Base-by-base conservation (phyloP, 2,329 filamentous ascomycete species). In the Graphilbum sp. region DNA sequence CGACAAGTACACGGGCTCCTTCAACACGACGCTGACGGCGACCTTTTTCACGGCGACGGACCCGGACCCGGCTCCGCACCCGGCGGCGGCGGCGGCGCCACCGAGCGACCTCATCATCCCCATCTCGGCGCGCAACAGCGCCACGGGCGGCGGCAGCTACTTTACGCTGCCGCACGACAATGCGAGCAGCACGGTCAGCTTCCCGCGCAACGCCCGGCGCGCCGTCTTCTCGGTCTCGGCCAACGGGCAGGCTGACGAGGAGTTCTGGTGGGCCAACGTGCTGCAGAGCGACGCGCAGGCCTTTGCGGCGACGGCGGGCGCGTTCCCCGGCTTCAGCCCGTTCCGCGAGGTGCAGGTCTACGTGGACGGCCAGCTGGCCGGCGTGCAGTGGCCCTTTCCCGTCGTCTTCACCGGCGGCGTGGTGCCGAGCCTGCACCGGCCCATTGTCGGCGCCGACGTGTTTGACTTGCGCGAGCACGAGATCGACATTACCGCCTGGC, bases 251-350 rank as follows among this genome's bases (percentile, higher is more conserved):
- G 67, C 67, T 0, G 59, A 65, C 15, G 84, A 90, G 57, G 84
- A 92, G 53, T 88, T 88, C 50, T 92, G 84, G 82, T 90, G 80
- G 75, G 71, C 67, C 41, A 88, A 88, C 50, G 75, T 85, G 1
- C 68, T 79, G 2, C 66, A 76, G 32, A 70, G 69, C 10, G 68
- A 76, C 45, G 62, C 62, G 4, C 45, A 65, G 27, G 66, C 68
- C 4, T 88, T 87, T 50, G 60, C 65, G 5, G 54, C 57, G 7
- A 65, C 63, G 2, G 65, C 67, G 4, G 73, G 71, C 12, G 56
- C 58, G 2, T 61, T 85, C 0, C 71, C 72, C 19, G 83, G 80
- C 0, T 73, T 72, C 47, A 78, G 78, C 5, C 74, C 81, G 1
- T 88, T 82, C 53, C 73, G 84, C 18, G 84, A 92, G 57, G 66